phyloP scores from a whole-genome alignment of 2,329 filamentous ascomycete genomes.

The Clonostachys sp. region DNA sequence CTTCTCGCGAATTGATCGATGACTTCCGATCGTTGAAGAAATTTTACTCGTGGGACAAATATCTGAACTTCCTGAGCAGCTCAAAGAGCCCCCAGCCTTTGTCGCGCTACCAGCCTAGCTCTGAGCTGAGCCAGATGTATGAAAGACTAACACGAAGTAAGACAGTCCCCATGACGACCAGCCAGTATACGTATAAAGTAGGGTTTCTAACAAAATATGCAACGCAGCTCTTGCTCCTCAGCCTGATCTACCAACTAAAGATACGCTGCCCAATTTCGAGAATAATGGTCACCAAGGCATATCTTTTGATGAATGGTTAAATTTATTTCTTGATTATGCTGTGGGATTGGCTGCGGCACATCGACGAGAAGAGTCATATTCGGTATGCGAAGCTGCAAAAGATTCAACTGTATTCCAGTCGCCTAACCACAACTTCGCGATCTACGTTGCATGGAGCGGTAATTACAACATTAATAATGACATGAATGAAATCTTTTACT shows the following conservation, averaged over 20 bases:
- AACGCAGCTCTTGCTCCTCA: conserved; percentile 15
- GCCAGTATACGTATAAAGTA: conserved; percentile 12
- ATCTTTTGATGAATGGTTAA: conserved; percentile 79
- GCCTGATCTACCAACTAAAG: not conserved
- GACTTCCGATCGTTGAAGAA: conserved; percentile 60
- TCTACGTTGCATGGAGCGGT: conserved; percentile 75
- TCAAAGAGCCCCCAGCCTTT: not conserved
- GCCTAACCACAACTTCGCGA: conserved; percentile 62
- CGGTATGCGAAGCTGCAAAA: conserved; percentile 71
- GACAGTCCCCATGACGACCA: conserved; percentile 15
- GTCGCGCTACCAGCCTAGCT: conserved; percentile 20
- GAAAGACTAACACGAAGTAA: conserved; percentile 50
- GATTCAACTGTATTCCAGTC: conserved; percentile 81
- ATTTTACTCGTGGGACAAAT: conserved; percentile 65
- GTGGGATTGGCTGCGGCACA: conserved; percentile 67
- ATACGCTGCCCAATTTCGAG: not conserved
- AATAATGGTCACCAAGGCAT: conserved; percentile 65
- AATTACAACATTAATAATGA: conserved; percentile 19
- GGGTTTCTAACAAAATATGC: no score
- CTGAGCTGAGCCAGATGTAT: conserved; percentile 49
- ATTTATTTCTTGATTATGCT: conserved; percentile 85
- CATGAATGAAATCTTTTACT: not conserved
- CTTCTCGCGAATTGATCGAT: conserved; percentile 54
- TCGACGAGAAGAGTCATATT: conserved; percentile 69
- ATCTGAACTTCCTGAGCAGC: conserved; percentile 45